Evolutionary conservation across 2,329 filamentous ascomycete genomes (phyloP).

Genomic region (Alternaria sp.): DNA sequence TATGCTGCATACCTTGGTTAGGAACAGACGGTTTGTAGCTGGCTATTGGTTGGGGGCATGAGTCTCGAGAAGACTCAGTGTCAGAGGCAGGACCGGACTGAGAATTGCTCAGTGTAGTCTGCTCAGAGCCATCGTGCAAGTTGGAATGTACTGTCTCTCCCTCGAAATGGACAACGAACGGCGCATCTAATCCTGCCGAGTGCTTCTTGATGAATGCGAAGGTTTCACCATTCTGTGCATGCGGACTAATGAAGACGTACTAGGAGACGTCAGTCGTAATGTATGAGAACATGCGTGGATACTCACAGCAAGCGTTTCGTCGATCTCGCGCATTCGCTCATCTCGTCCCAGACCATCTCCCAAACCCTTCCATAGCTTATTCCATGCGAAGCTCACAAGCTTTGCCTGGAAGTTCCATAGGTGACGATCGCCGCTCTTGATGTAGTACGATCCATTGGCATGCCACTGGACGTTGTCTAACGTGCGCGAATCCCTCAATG

Average conservation of each 20-base stretch:
- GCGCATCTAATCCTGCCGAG: slow-evolving; percentile 16
- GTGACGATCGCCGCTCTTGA: slow-evolving; percentile 17
- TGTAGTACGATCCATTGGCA: slow-evolving; percentile 32
- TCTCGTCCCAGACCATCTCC: background rate
- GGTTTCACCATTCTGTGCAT: slow-evolving; percentile 30
- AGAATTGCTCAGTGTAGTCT: background rate
- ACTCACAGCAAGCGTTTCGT: slow-evolving; percentile 34
- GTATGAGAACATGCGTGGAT: background rate
- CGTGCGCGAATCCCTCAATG: slow-evolving; percentile 11
- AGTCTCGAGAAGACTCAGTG: background rate
- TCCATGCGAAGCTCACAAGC: slow-evolving; percentile 27
- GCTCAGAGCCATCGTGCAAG: background rate
- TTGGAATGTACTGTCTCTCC: slow-evolving; percentile 26
- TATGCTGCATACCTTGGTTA: slow-evolving; percentile 8
- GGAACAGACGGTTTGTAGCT: background rate
- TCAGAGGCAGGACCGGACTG: too few species aligned
- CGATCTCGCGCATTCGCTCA: slow-evolving; percentile 5
- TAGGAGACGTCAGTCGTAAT: slow-evolving; percentile 21
- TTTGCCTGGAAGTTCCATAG: slow-evolving; percentile 24
- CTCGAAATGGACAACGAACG: slow-evolving; percentile 33
- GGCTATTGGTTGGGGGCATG: background rate
- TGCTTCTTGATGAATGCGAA: slow-evolving; percentile 42
- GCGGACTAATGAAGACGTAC: slow-evolving; percentile 36
- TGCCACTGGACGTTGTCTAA: slow-evolving; percentile 33
- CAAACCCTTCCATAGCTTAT: slow-evolving; percentile 25